Evolutionary conservation across 2,329 filamentous ascomycete species (phyloP).

Genomic region (Microsporum canis): DNA sequence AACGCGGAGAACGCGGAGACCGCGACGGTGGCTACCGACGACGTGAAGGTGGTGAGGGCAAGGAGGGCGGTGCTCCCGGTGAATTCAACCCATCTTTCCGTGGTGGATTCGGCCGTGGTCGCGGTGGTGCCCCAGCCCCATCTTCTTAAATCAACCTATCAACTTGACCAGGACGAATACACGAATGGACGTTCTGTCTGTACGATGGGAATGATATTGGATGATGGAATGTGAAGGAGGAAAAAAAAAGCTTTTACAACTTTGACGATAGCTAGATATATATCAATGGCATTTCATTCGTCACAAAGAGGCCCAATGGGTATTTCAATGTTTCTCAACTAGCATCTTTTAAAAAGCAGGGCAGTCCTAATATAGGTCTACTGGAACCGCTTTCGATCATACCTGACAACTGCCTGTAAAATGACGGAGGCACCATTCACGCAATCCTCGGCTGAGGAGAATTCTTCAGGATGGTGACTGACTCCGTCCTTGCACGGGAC

Average conservation of each 20-base stretch:
- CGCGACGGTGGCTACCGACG: constrained; percentile 68
- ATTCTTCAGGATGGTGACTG: constrained; percentile 54
- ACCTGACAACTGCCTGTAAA: constrained; percentile 18
- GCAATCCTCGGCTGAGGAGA: constrained; percentile 50
- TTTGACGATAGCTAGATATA: constrained; percentile 6
- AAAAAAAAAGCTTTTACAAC: neutral
- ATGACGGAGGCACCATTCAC: constrained; percentile 41
- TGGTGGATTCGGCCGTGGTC: constrained; percentile 81
- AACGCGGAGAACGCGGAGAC: constrained; percentile 49
- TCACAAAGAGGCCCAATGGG: neutral
- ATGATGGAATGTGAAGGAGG: neutral
- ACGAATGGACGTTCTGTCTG: neutral
- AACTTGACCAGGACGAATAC: neutral
- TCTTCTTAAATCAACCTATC: constrained; percentile 21
- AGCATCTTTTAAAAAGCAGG: neutral
- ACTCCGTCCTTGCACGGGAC: constrained; percentile 53
- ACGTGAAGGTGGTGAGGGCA: constrained; percentile 73
- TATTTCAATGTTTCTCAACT: neutral
- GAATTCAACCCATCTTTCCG: constrained; percentile 90
- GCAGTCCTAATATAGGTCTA: neutral
- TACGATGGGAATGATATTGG: neutral
- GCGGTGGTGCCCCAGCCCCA: constrained; percentile 48
- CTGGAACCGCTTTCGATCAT: constrained; percentile 30
- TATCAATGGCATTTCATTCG: constrained; percentile 5
- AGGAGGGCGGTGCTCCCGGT: constrained; percentile 85